Conservation (phyloP, 805 yeast species). For the Barnettozyma pratensis region DNA sequence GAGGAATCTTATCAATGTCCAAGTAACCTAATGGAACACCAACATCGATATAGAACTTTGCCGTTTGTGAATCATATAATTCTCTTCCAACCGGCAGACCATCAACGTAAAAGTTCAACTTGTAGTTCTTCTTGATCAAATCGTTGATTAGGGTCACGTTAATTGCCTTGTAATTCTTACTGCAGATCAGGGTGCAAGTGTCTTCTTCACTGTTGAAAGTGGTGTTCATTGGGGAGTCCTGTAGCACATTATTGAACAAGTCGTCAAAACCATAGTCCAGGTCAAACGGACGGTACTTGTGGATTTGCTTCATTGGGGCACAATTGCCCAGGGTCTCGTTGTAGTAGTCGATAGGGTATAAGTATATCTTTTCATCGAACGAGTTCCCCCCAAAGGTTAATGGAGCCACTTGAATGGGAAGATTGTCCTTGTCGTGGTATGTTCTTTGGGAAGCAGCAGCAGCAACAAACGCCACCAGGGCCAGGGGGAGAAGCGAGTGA, state of each 20-base stretch:
- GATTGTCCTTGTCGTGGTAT: conserved; percentile 15
- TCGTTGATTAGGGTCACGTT: conserved; percentile 24
- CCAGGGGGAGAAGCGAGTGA: no score
- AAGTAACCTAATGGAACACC: conserved; percentile 28
- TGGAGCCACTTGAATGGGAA: conserved; percentile 19
- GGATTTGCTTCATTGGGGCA: conserved; percentile 10
- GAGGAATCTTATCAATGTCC: conserved; percentile 26
- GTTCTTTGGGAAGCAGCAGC: background rate
- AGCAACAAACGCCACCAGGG: background rate
- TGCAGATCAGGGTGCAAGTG: conserved; percentile 16
- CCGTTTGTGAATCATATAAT: conserved; percentile 24
- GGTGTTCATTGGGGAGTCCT: conserved; percentile 20
- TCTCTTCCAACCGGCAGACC: conserved; percentile 29
- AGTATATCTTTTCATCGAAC: conserved; percentile 19
- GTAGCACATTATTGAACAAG: conserved; percentile 14
- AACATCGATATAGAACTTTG: conserved; percentile 23
- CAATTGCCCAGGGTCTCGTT: conserved; percentile 20
- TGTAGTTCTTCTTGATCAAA: conserved; percentile 26
- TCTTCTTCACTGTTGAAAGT: conserved; percentile 10
- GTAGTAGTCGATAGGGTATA: conserved; percentile 23
- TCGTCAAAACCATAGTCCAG: conserved; percentile 1
- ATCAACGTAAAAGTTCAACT: conserved; percentile 26
- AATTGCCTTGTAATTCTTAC: conserved; percentile 14
- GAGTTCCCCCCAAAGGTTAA: conserved; percentile 25
- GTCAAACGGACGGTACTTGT: conserved; percentile 2